Evolutionary conservation across 1,284 basidiomycete species (phyloP).

Genomic region (Austroboletus novae-zelandiae): DNA sequence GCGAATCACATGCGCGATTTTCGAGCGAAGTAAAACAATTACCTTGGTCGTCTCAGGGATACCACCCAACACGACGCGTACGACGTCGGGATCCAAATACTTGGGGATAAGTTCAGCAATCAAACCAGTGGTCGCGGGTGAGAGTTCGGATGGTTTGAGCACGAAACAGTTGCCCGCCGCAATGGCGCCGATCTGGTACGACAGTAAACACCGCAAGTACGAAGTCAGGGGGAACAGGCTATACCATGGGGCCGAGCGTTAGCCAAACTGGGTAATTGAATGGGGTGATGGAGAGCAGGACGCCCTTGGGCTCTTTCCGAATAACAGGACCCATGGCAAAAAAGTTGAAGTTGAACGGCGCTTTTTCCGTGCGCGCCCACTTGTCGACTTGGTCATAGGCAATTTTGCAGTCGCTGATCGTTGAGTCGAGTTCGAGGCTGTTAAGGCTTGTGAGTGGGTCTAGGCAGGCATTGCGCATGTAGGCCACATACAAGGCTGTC

Average conservation of each 20-base stretch:
- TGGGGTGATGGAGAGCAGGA: conserved; percentile 63
- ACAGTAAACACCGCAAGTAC: too few relatives aligned
- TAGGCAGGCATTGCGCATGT: too few relatives aligned
- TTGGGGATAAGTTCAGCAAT: conserved; percentile 74
- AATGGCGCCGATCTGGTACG: conserved; percentile 59
- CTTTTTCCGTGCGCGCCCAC: conserved; percentile 72
- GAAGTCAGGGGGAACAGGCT: conserved; percentile 12
- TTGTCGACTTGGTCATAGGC: conserved; percentile 69
- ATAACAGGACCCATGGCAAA: conserved; percentile 59
- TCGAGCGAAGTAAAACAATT: background rate
- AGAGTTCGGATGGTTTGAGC: conserved; percentile 83
- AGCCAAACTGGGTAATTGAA: conserved; percentile 64
- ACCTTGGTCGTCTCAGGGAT: conserved; percentile 74
- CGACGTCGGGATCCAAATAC: conserved; percentile 77
- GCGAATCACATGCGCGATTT: background rate
- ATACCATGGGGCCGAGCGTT: conserved; percentile 52
- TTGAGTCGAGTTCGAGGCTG: conserved; percentile 56
- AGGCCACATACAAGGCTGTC: conserved; percentile 44
- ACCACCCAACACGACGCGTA: conserved; percentile 74
- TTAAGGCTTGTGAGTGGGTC: too few relatives aligned
- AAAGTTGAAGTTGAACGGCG: conserved; percentile 54
- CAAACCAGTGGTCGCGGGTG: conserved; percentile 63
- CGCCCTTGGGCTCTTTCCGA: conserved; percentile 76
- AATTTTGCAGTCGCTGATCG: conserved; percentile 58
- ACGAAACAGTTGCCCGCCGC: conserved; percentile 77